Percentiles rank a stretch among this genome's conserved stretches.
phyloP scores from a whole-genome alignment of 2,329 filamentous ascomycete genomes.

The Fusarium paranaense region DNA sequence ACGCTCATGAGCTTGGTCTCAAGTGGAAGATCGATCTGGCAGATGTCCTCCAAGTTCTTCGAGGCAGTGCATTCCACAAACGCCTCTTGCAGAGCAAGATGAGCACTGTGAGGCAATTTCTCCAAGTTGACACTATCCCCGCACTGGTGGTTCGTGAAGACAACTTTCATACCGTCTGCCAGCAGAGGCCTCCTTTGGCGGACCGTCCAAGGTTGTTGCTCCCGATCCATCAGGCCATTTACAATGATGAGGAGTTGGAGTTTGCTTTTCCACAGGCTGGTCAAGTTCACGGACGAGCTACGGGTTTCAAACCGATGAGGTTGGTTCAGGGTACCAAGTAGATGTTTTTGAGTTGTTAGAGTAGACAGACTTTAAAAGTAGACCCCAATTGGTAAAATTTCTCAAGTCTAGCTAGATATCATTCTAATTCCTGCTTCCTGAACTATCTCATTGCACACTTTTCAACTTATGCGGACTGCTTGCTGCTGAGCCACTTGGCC shows the following conservation, averaged over 20 bases:
- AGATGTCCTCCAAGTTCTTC: background rate
- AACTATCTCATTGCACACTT: background rate
- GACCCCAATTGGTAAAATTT: background rate
- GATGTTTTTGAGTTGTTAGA: background rate
- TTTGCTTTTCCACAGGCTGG: conserved; percentile 1
- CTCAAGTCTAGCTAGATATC: background rate
- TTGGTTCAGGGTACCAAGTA: background rate
- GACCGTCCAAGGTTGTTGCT: background rate
- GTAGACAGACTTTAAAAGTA: background rate
- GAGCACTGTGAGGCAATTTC: background rate
- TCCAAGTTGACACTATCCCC: background rate
- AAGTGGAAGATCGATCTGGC: background rate
- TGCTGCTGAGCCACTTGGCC: background rate
- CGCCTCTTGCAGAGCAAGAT: background rate
- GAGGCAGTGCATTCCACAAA: background rate
- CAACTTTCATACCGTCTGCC: conserved; percentile 2
- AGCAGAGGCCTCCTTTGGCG: background rate
- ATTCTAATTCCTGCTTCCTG: background rate
- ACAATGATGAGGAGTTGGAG: background rate
- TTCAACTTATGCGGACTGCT: background rate
- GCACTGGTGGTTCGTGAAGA: background rate
- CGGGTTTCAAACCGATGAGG: background rate
- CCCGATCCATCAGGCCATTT: background rate
- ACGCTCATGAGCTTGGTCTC: background rate
- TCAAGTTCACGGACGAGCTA: background rate